Evolutionary conservation across 2,329 filamentous ascomycete genomes (phyloP).

Genomic region (Shiraia sp.): DNA sequence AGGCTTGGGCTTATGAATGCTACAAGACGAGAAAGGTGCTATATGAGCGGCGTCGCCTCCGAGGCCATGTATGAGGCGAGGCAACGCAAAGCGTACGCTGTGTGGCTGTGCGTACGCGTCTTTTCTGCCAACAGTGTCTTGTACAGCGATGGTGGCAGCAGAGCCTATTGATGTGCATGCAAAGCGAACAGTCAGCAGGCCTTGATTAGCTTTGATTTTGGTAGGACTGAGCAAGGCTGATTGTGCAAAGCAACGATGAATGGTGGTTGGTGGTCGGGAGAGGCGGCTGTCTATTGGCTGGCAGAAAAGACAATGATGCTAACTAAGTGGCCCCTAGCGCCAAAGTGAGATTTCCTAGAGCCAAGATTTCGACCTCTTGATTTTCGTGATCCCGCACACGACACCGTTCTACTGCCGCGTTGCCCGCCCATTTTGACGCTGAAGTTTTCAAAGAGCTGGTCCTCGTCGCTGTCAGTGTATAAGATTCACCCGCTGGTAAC

Average conservation of each 20-base stretch:
- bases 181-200: constrained; percentile 13
- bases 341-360: constrained; percentile 15
- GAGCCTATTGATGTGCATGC: constrained; percentile 10
- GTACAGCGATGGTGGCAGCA: constrained; percentile 16
- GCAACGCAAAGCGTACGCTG: constrained; percentile 24
- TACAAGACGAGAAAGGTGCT: constrained; percentile 5
- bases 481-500: constrained; percentile 3
- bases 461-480: background rate
- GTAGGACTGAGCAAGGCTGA: constrained; percentile 17
- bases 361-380: constrained; percentile 24
- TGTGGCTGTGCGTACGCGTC: constrained; percentile 38
- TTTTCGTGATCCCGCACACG: constrained; percentile 32
- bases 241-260: constrained; percentile 10
- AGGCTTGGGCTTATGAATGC: constrained; percentile 9
- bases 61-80: constrained; percentile 19
- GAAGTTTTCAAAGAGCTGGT: constrained; percentile 1
- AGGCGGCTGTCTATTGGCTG: constrained; percentile 13
- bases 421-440: constrained; percentile 10
- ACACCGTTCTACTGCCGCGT: constrained; percentile 19
- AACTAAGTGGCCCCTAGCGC: constrained; percentile 19
- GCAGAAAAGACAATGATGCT: constrained; percentile 7
- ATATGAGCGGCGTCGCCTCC: constrained; percentile 14
- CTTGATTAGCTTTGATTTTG: constrained; percentile 16
- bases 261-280: constrained; percentile 8
- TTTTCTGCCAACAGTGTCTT: constrained; percentile 8